Evolutionary conservation across 2,329 filamentous ascomycete species (phyloP).

Genomic region (Amphichorda felina): DNA sequence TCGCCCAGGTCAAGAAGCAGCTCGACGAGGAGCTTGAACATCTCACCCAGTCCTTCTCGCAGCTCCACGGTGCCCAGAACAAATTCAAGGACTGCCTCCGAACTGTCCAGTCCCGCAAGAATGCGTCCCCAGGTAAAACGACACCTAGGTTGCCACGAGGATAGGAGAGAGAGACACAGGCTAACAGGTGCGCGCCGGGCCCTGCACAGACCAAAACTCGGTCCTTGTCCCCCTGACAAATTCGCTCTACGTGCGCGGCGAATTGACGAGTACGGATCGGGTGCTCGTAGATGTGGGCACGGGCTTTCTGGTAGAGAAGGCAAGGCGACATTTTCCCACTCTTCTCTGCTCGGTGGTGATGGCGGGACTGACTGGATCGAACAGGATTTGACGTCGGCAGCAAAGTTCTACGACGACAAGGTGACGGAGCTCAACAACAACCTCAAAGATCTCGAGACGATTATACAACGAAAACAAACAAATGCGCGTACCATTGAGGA

Average conservation of each 20-base stretch:
- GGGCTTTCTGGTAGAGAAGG: constrained; percentile 92
- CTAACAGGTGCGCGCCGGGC: no score
- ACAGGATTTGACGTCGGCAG: constrained; percentile 39
- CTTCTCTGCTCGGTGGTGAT: no score
- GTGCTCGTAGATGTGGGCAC: constrained; percentile 91
- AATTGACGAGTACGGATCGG: constrained; percentile 58
- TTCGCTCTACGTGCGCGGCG: constrained; percentile 86
- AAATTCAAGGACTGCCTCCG: constrained; percentile 87
- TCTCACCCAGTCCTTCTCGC: constrained; percentile 78
- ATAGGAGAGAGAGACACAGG: constrained; percentile 6
- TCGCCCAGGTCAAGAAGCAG: constrained; percentile 87
- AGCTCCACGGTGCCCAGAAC: constrained; percentile 77
- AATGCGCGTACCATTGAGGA: constrained; percentile 85
- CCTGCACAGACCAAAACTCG: constrained; percentile 32
- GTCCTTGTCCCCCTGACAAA: constrained; percentile 92
- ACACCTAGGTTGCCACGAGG: no score
- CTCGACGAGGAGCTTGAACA: constrained; percentile 94
- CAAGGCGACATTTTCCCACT: no score
- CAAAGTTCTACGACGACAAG: constrained; percentile 45
- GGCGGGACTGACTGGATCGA: not conserved
- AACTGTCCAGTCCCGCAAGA: constrained; percentile 47
- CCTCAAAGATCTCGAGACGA: constrained; percentile 43
- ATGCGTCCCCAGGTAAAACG: constrained; percentile 15
- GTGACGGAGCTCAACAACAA: constrained; percentile 39
- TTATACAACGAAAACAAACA: constrained; percentile 61